Conservation (phyloP, 768 basidiomycete species). For the Polyporus arcularius region DNA sequence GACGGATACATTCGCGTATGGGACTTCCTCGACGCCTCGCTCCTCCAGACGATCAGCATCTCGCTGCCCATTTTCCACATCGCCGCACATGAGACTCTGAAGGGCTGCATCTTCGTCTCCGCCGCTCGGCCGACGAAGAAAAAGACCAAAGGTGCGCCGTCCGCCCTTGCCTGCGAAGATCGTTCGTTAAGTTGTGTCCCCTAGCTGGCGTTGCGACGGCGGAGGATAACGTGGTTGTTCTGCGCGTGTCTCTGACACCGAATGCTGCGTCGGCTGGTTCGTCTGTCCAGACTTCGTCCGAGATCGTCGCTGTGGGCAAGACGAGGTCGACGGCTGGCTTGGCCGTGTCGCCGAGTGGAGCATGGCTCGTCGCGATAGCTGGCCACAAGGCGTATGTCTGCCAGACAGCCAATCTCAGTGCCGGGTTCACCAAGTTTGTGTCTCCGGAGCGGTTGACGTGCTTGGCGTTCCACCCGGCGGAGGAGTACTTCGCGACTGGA, state of each 20-base stretch:
- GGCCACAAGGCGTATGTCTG: constrained; percentile 81
- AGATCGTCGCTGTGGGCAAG: constrained; percentile 65
- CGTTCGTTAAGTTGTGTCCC: neutral
- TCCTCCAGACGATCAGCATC: constrained; percentile 75
- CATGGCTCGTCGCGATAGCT: constrained; percentile 74
- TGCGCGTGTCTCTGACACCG: constrained; percentile 63
- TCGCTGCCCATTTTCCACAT: constrained; percentile 70
- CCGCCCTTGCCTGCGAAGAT: neutral
- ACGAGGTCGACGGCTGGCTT: constrained; percentile 63
- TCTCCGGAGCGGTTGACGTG: constrained; percentile 81
- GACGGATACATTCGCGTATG: constrained; percentile 88
- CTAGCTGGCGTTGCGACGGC: constrained; percentile 16
- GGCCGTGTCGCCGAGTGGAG: constrained; percentile 72
- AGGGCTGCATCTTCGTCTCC: constrained; percentile 71
- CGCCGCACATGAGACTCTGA: constrained; percentile 69
- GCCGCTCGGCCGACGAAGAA: constrained; percentile 54
- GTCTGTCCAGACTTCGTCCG: constrained; percentile 46
- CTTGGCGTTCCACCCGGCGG: constrained; percentile 82
- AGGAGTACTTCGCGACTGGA: constrained; percentile 96
- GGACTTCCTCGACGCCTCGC: constrained; percentile 87
- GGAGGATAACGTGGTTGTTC: constrained; percentile 60
- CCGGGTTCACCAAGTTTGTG: constrained; percentile 81
- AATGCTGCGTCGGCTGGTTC: constrained; percentile 42
- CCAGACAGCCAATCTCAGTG: constrained; percentile 51
- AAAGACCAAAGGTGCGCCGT: constrained; percentile 33